Base-by-base conservation (phyloP, 768 basidiomycete genomes). In the Zangia roseola region DNA sequence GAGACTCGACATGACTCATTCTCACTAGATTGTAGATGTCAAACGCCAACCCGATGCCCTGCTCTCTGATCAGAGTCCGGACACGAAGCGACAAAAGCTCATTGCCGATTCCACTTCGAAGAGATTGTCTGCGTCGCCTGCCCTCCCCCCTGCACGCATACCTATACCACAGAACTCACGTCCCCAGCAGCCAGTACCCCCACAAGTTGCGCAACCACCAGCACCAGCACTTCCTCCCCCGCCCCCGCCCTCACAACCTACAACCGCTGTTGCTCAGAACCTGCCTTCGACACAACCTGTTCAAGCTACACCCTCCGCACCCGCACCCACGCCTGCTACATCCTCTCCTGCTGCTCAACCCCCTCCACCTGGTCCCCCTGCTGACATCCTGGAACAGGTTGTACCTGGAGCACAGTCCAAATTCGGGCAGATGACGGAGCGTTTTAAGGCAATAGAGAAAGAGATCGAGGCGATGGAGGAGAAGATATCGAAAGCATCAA, bases 41-140 rank as follows among this genome's bases (percentile, higher is more conserved):
- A 83, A 82, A 59, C 78, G 81, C 21, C 52, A 69, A 16, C 70
- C 63, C 2, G 80, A 82, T 19, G n/a, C 61, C 2, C 57, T 25
- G 52, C 40, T 50, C 35, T 41, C 70, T 64, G 58, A 67, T 53
- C 53, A 67, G 35, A 68, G 72, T 7, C 72, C 77, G 38, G 81
- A 83, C 39, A 20, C 73, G 23, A 82, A 82, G 57, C 73, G 69
- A 37, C 63, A 55, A 9, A 71, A 63, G 26, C 38, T 69, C 16
- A 16, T 23, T 2, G 28, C 43, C 6, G 59, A 64, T 8, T 43
- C 58, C 20, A 12, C 48, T 43, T 51, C 61, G 43, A 57, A 58
- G 28, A 24, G 56, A 21, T 39, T 57, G 23, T 50, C 57, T 40
- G 50, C 49, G 33, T 55, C 62, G 3, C 61, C 61, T 17, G 55